These are phyloP conservation scores for Polyplosphaeria fusca DNA, from an alignment of 495 filamentous ascomycete species.

Conservation along the genomic window DNA sequence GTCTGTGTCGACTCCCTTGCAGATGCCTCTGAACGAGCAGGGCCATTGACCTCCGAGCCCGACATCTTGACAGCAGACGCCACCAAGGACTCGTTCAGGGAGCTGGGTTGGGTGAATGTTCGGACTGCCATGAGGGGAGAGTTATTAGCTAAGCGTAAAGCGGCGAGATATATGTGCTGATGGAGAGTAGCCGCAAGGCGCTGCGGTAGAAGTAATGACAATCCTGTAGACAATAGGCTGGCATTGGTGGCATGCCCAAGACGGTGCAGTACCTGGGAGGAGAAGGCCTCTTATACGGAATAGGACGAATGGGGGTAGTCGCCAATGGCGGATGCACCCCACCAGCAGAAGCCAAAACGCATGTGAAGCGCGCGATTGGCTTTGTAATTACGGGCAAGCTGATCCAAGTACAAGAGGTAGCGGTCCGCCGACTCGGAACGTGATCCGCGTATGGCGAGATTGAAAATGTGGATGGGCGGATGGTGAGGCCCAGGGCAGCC, in stretches of 20 bases:
- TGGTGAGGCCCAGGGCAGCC: not conserved
- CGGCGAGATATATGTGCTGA: conserved; percentile 70
- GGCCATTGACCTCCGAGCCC: conserved; percentile 17
- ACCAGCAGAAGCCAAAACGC: conserved; percentile 4
- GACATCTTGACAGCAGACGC: conserved; percentile 29
- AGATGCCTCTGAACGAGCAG: conserved; percentile 38
- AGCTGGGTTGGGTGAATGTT: conserved; percentile 61
- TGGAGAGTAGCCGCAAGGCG: conserved; percentile 75
- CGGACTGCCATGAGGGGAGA: conserved; percentile 43
- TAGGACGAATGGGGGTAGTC: conserved; percentile 35
- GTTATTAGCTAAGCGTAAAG: conserved; percentile 60
- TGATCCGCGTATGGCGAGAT: conserved; percentile 31
- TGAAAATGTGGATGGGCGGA: conserved; percentile 16
- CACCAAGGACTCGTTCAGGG: conserved; percentile 63
- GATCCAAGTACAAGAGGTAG: conserved; percentile 24
- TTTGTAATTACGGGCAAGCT: conserved; percentile 28
- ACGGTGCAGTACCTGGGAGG: conserved; percentile 3
- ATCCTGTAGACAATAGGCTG: conserved; percentile 77
- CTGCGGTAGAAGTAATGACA: conserved; percentile 92
- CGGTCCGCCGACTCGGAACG: conserved; percentile 26
- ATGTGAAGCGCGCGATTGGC: conserved; percentile 33
- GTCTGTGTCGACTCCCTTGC: conserved; percentile 44
- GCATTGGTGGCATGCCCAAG: conserved; percentile 53
- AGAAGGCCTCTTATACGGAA: conserved; percentile 29
- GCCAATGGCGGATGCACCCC: conserved; percentile 15